A percentile compares a stretch with the other conserved stretches of the same genome.
phyloP scores from a whole-genome alignment of 495 filamentous ascomycete genomes.

The Aspergillus wentii region DNA sequence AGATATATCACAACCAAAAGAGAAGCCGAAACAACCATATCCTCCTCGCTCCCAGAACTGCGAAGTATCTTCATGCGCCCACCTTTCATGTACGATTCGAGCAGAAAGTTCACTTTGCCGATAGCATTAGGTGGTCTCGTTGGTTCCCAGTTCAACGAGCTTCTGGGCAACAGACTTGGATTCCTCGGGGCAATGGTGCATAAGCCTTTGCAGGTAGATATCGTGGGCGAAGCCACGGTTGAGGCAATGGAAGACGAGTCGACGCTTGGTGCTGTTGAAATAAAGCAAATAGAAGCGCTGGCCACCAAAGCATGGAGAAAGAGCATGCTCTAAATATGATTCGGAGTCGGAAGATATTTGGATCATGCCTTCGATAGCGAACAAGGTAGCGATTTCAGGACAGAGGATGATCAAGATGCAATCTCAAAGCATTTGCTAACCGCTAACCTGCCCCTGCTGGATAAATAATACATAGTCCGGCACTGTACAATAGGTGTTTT shows the following conservation, averaged over 20 bases:
- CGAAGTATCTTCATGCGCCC: conserved; percentile 78
- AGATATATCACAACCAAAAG: conserved; percentile 91
- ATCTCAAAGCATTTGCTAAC: background rate
- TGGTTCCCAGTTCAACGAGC: conserved; percentile 64
- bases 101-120: conserved; percentile 74
- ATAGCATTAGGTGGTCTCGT: conserved; percentile 69
- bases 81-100: conserved; percentile 84
- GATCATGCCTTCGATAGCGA: background rate
- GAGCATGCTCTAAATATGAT: conserved; percentile 59
- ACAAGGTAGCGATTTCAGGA: no score
- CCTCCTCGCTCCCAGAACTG: conserved; percentile 64
- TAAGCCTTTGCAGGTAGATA: conserved; percentile 82
- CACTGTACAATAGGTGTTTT: conserved; percentile 12
- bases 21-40: conserved; percentile 79
- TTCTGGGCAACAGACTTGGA: conserved; percentile 67
- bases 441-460: background rate
- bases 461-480: background rate
- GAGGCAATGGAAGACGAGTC: conserved; percentile 68
- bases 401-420: background rate
- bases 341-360: background rate
- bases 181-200: conserved; percentile 73
- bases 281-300: conserved; percentile 65
- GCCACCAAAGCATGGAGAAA: conserved; percentile 76
- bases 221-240: conserved; percentile 79
- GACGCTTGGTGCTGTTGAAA: conserved; percentile 65